Base-by-base conservation (phyloP, 1,284 basidiomycete species). In the Salmacisia buchloeana region DNA sequence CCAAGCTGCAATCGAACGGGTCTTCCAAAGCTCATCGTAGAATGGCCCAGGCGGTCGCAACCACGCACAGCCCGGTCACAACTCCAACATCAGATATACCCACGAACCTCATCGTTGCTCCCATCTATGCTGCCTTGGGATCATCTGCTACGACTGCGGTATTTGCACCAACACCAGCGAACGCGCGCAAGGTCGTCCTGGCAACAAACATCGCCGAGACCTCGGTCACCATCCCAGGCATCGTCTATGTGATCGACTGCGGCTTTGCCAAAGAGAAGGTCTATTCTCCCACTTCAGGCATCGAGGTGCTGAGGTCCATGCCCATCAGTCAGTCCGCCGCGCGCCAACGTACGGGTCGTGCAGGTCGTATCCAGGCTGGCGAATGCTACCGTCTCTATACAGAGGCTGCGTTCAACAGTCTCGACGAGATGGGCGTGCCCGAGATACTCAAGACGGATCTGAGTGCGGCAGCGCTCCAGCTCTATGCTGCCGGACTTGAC, bases 151-250 rank as follows among this genome's bases (percentile, higher is more conserved):
- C 70, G 3, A 64, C 66, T 1, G 68, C 69, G 29, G 75, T 74
- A 2, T 79, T 76, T 56, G 61, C 61, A 3, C 67, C 71, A 0
- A 83, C 91, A 1, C 87, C 91, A 2, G 77, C 85, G 0, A 84
- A 87, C 59, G 87, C 86, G 1, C 87, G 94, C 56, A 93, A 96
- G 79, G 89, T 94, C 76, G 91, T 97, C 63, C 84, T 98, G 31
- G 89, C 77, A 3, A 79, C 77, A 27, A 79, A 79, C 64, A 79
- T 79, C 58, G 77, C 94, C n/a, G 94, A 98, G 81, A 98, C 96
- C 0, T 92, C 90, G 25, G 91, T 99, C 80, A 98, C 94, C 3
- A 96, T 99, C 73, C 92, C 94, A 3, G 94, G 94, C 1, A 89
- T 98, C 61, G 89, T 87, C 64, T 97, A 92, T 78, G 94, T 99